A percentile compares a stretch with the other conserved stretches of the same genome.
These are phyloP conservation scores for Eruca vesicaria DNA, from an alignment of 441 rosid genomes.

Conservation along the genomic window DNA sequence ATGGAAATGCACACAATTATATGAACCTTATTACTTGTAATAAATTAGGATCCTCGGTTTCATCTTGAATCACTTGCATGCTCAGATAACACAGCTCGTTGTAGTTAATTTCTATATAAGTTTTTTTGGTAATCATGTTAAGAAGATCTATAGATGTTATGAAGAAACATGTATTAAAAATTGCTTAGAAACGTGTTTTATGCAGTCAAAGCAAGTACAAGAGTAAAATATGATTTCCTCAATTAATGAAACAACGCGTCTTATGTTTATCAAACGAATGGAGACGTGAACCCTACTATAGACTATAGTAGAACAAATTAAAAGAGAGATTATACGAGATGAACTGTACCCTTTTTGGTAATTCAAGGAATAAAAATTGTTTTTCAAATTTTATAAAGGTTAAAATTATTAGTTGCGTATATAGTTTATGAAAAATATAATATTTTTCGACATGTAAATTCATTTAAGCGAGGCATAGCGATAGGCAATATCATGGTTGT, in stretches of 20 bases:
- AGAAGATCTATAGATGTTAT: neutral
- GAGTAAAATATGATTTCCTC: neutral
- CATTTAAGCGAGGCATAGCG: too few species aligned
- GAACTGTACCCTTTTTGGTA: too few species aligned
- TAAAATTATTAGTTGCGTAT: too few species aligned
- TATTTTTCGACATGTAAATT: too few species aligned
- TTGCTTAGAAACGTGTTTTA: neutral
- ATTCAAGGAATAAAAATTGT: too few species aligned
- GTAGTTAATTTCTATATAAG: neutral
- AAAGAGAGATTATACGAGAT: neutral
- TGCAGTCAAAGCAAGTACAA: neutral
- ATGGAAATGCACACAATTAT: neutral
- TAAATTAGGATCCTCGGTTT: neutral
- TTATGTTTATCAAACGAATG: neutral
- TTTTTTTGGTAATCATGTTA: neutral
- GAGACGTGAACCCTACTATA: neutral
- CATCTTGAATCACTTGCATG: neutral
- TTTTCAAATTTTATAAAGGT: too few species aligned
- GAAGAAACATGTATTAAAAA: neutral
- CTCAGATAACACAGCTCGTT: neutral
- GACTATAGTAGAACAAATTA: neutral
- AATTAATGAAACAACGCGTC: constrained; percentile 1
- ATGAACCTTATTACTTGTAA: neutral
- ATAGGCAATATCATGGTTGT: too few species aligned
- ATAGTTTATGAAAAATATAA: too few species aligned